Percentiles rank a stretch among this genome's conserved stretches.
Evolutionary conservation across 1,284 basidiomycete genomes (phyloP).

Genomic region (Marasmius sp.): DNA sequence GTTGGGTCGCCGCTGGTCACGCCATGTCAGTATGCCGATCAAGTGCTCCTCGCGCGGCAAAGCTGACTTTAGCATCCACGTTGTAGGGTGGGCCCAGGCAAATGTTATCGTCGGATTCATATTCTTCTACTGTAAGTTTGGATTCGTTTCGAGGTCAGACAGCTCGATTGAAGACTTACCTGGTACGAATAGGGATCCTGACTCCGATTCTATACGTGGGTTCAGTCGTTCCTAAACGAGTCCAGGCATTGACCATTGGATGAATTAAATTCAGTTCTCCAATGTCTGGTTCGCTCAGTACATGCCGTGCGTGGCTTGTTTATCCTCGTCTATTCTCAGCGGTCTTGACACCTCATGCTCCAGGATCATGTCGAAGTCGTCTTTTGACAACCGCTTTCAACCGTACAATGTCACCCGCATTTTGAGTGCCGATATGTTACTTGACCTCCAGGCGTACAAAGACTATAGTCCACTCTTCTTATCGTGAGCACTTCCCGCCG

Average conservation of each 20-base stretch:
- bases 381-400: conserved; percentile 65
- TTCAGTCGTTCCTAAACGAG: conserved; percentile 1
- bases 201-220: conserved; percentile 62
- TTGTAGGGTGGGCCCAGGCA: conserved; percentile 61
- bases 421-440: conserved; percentile 50
- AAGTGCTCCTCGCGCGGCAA: neutral
- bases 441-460: conserved; percentile 69
- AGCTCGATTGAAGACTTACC: neutral
- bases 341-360: neutral
- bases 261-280: conserved; percentile 41
- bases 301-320: conserved; percentile 40
- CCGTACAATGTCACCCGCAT: conserved; percentile 72
- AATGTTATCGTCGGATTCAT: conserved; percentile 80
- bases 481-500: conserved; percentile 40
- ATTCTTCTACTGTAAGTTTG: conserved; percentile 56
- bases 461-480: conserved; percentile 85
- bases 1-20: conserved; percentile 54
- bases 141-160: too few species aligned
- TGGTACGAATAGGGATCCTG: conserved; percentile 47
- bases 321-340: neutral
- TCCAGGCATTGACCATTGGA: neutral
- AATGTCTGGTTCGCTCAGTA: conserved; percentile 66
- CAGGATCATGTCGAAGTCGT: conserved; percentile 51
- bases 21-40: conserved; percentile 38
- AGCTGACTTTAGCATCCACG: neutral